phyloP scores from a whole-genome alignment of 441 rosid species.

The Viola pubescens region DNA sequence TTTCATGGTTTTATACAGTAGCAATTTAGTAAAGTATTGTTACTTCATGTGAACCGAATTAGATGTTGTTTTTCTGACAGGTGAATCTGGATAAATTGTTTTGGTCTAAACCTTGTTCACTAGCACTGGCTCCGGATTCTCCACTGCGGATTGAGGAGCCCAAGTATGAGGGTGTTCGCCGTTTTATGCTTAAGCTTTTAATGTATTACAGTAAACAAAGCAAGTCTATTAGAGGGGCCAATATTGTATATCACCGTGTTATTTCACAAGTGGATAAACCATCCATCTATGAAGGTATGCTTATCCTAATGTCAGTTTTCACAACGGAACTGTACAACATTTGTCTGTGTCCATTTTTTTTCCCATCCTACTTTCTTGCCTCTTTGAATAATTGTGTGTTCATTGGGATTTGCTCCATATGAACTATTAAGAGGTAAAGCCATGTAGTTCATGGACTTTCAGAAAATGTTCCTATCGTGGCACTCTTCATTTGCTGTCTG shows the following conservation, averaged over 20 bases:
- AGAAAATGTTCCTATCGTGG: neutral
- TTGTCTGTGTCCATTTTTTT: neutral
- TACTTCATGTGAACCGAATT: neutral
- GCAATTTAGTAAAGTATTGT: neutral
- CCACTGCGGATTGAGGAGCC: slow-evolving; percentile 80
- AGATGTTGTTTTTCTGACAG: slow-evolving; percentile 26
- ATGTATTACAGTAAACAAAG: slow-evolving; percentile 86
- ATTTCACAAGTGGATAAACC: slow-evolving; percentile 70
- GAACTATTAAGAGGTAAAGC: neutral
- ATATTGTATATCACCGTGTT: slow-evolving; percentile 57
- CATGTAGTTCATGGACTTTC: neutral
- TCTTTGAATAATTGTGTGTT: neutral
- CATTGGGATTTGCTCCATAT: neutral
- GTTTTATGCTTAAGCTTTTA: slow-evolving; percentile 49
- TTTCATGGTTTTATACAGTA: neutral
- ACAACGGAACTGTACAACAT: too few relatives aligned
- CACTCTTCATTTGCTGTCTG: neutral
- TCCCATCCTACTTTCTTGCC: neutral
- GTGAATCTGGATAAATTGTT: slow-evolving; percentile 69
- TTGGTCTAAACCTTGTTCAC: slow-evolving; percentile 74
- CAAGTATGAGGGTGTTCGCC: slow-evolving; percentile 52
- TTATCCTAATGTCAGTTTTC: slow-evolving; percentile 9
- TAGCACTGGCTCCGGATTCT: slow-evolving; percentile 70
- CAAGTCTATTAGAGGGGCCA: slow-evolving; percentile 72
- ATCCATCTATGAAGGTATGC: slow-evolving; percentile 73